phyloP scores from a whole-genome alignment of 2,329 filamentous ascomycete genomes.

The Hypocreales sp. region DNA sequence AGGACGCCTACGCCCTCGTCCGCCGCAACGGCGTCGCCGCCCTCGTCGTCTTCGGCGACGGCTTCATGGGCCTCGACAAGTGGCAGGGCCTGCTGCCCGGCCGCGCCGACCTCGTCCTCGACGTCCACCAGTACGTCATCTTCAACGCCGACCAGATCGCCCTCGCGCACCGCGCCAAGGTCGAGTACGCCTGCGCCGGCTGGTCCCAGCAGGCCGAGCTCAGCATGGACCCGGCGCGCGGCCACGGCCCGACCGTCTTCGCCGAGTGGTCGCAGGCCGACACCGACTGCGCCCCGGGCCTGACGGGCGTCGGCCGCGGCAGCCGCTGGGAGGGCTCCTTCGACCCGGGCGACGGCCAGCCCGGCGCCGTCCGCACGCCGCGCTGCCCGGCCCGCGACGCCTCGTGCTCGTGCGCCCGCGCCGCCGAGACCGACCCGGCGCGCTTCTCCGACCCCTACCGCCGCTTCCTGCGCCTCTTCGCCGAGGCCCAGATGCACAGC shows the following conservation, averaged over 20 bases:
- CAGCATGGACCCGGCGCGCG: conserved; percentile 57
- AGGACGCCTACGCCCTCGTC: conserved; percentile 54
- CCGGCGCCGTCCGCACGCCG: conserved; percentile 48
- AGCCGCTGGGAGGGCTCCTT: conserved; percentile 87
- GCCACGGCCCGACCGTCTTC: conserved; percentile 86
- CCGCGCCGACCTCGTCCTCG: conserved; percentile 65
- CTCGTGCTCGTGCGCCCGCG: conserved; percentile 56
- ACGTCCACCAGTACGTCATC: conserved; percentile 96
- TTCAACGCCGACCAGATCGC: conserved; percentile 85
- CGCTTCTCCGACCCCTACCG: conserved; percentile 64
- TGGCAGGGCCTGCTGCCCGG: conserved; percentile 75
- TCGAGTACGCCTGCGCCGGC: conserved; percentile 72
- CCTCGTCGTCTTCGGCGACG: conserved; percentile 76
- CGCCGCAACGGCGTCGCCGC: conserved; percentile 61
- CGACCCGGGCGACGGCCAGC: conserved; percentile 47
- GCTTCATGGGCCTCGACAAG: conserved; percentile 79
- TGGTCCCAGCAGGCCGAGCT: conserved; percentile 69
- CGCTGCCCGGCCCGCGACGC: conserved; percentile 55
- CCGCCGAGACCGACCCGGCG: conserved; percentile 59
- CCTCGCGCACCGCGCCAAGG: conserved; percentile 67
- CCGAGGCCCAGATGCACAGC: conserved; percentile 86
- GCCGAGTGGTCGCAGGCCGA: conserved; percentile 98
- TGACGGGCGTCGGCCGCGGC: conserved; percentile 82
- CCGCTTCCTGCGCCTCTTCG: conserved; percentile 74
- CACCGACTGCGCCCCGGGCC: conserved; percentile 74